Evolutionary conservation across 2,329 filamentous ascomycete species (phyloP), one percentile per base, ranked within the genome.

Genomic region (Colletotrichum sansevieriae): DNA sequence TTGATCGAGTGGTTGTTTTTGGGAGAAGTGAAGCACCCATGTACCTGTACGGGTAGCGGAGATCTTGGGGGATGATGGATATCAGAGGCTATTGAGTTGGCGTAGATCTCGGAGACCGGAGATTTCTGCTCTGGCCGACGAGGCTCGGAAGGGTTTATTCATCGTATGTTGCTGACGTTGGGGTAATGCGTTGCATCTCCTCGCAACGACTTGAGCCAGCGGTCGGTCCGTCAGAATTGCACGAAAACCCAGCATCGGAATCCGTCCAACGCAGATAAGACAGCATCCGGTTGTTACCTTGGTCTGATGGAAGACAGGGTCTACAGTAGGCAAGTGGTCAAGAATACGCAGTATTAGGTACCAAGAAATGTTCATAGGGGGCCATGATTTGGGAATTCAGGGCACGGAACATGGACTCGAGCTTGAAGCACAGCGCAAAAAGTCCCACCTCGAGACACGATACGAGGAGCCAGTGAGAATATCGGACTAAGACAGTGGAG

Each of bases 131-230:
- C 22, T 62, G 46, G 29, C 59, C 37, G 46, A 15, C 59, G 37
- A 29, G 13, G 13, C 22, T 35, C n/a, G n/a, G 33, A 15, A 49
- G 35, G 37, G 37, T 39, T 39, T n/a, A 3, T 10, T 10, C 43
- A 67, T 67, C 64, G 64, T 57, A 67, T 29, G 64, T 67, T 67
- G 13, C 51, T 56, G 58, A 51, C 22, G 35, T 57, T 43, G 43
- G 8, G 43, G 10, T 11, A 25, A 25, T 11, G 13, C 7, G 1
- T 7, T 41, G 15, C 9, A 25, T 20, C 12, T n/a, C 15, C 13
- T 20, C 4, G 35, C 39, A 54, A 13, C 12, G 22, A 18, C 22
- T 18, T 15, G 54, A 52, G 20, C 33, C n/a, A 57, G 47, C 47
- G 44, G 39, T 39, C 44, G 54, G 61, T 65, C 39, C 46, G 33